phyloP scores from a whole-genome alignment of 257 asterid species.

The Nicotiana obtusifolia region DNA sequence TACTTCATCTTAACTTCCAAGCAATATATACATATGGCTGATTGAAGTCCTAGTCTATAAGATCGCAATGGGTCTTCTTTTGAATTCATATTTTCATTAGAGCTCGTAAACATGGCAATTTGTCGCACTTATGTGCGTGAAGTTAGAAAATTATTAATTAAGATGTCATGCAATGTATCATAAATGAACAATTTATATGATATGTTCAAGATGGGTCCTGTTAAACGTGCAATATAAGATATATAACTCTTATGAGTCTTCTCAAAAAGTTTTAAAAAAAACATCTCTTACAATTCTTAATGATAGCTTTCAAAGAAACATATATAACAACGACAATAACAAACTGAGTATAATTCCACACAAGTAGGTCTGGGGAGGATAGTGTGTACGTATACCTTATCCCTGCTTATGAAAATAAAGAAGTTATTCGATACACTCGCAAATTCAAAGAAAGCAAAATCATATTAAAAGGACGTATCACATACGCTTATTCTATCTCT shows the following conservation, averaged over 20 bases:
- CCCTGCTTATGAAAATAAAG: too few relatives aligned
- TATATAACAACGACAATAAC: too few relatives aligned
- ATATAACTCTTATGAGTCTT: not conserved
- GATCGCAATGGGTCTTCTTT: not conserved
- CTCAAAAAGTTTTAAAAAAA: not conserved
- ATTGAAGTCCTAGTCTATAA: not conserved
- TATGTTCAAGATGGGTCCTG: not conserved
- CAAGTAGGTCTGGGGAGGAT: too few relatives aligned
- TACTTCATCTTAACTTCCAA: not conserved
- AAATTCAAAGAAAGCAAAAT: too few relatives aligned
- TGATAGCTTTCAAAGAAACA: too few relatives aligned
- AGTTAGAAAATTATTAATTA: not conserved
- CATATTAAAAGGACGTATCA: too few relatives aligned
- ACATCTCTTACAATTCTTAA: too few relatives aligned
- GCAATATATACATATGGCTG: not conserved
- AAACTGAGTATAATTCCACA: too few relatives aligned
- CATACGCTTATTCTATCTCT: not conserved
- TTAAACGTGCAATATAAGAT: not conserved
- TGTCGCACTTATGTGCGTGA: not conserved
- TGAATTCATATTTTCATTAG: not conserved
- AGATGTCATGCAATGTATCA: not conserved
- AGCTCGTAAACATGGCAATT: not conserved
- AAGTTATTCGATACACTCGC: too few relatives aligned
- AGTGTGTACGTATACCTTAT: too few relatives aligned
- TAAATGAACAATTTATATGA: not conserved